Evolutionary conservation across 2,329 filamentous ascomycete genomes (phyloP), one percentile per base, ranked within the genome.

Genomic region (Aulographum hederae): DNA sequence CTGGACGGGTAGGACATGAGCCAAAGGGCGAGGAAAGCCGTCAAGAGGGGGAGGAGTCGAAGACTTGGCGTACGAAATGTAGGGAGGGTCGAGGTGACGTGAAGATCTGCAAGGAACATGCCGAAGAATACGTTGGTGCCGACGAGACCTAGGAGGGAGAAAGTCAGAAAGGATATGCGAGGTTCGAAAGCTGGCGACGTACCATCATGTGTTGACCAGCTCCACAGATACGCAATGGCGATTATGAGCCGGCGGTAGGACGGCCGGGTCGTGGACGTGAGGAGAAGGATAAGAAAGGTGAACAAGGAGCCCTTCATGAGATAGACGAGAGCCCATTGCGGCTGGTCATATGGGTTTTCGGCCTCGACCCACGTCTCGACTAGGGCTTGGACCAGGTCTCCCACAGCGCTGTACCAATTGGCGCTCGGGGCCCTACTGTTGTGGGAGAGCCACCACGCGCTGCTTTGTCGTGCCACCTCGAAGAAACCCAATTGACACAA

Each of bases 301-400:
- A 60, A 53, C 48, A 71, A 58, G 21, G 62, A 66, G 4, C 64
- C 66, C 38, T 58, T 60, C 18, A 71, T 50, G 18, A 72, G 46
- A n/a, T 63, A 64, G 5, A 65, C 39, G 18, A 72, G 45, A 10
- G 66, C 69, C 67, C 67, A 72, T 40, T 70, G 66, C 36, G 67
- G 67, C 15, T 60, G 60, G 36, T 71, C 67, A 39, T 69, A 71
- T 4, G 51, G 45, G 38, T 69, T 69, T 10, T 34, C 34, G 33
- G 50, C 50, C 4, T 55, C 54, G 13, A 50, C 48, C 67, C 67
- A 72, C 2, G 66, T 40, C 5, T 15, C 3, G 6, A 46, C 25
- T 14, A 43, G 37, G 12, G 18, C 28, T 5, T 27, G 30, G 10
- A 43, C 28, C 37, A 36, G 6, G 36, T 40, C 13, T 40, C 40